These are phyloP conservation scores for Plectosphaerella plurivora DNA, from an alignment of 2,329 filamentous ascomycete species.

Conservation along the genomic window DNA sequence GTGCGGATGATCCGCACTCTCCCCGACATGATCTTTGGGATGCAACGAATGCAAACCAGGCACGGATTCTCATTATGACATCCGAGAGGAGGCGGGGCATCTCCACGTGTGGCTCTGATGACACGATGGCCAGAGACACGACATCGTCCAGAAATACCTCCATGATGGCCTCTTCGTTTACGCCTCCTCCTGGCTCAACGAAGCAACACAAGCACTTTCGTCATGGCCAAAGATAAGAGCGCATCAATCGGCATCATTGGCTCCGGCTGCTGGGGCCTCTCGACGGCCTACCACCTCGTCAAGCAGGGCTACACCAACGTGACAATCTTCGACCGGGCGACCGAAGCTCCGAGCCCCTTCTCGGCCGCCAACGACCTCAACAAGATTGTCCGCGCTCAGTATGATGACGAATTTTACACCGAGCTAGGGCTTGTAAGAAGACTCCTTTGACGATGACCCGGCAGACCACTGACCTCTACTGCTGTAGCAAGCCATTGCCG, in stretches of 20 bases:
- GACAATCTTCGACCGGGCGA: slow-evolving; percentile 39
- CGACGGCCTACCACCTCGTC: slow-evolving; percentile 42
- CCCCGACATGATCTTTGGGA: neutral
- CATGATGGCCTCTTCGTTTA: too few relatives aligned
- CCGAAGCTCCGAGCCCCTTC: slow-evolving; percentile 32
- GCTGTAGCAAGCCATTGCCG: slow-evolving; percentile 42
- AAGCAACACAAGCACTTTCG: neutral
- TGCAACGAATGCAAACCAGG: too few relatives aligned
- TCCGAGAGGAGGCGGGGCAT: too few relatives aligned
- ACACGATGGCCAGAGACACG: too few relatives aligned
- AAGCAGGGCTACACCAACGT: slow-evolving; percentile 38
- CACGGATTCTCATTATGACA: too few relatives aligned
- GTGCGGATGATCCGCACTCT: neutral
- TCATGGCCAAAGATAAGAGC: neutral
- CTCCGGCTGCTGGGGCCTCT: slow-evolving; percentile 45
- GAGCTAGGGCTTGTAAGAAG: slow-evolving; percentile 45
- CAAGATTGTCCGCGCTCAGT: slow-evolving; percentile 57
- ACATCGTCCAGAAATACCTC: too few relatives aligned
- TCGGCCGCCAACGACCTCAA: slow-evolving; percentile 58
- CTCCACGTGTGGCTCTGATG: too few relatives aligned
- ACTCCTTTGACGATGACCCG: neutral
- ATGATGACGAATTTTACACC: slow-evolving; percentile 53
- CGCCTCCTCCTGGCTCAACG: too few relatives aligned
- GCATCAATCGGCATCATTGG: slow-evolving; percentile 31
- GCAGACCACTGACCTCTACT: neutral